Evolutionary conservation across 2,329 filamentous ascomycete genomes (phyloP).

Genomic region (Epichloe bromicola): DNA sequence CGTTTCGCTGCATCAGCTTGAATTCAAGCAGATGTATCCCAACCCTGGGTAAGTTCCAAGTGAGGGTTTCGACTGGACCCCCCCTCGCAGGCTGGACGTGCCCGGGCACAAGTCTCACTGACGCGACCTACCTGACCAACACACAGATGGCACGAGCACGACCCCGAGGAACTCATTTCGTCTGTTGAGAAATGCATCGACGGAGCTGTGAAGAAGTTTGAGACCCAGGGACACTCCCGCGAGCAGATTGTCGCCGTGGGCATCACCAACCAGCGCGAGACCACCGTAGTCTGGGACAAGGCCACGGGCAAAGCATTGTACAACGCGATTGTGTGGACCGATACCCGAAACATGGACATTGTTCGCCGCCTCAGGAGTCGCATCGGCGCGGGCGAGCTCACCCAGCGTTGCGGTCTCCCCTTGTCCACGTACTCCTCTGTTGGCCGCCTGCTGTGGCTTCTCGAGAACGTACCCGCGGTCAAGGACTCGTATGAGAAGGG

Average conservation of each 20-base stretch:
- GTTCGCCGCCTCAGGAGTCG: slow-evolving; percentile 59
- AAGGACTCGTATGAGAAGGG: slow-evolving; percentile 59
- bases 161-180: slow-evolving; percentile 59
- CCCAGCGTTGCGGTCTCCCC: slow-evolving; percentile 58
- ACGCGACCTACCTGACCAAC: slow-evolving; percentile 3
- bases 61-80: no score
- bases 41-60: slow-evolving; percentile 48
- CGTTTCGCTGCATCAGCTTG: slow-evolving; percentile 59
- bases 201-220: slow-evolving; percentile 55
- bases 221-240: slow-evolving; percentile 51
- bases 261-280: slow-evolving; percentile 77
- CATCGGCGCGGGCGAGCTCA: slow-evolving; percentile 53
- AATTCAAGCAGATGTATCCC: slow-evolving; percentile 63
- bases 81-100: slow-evolving; percentile 13
- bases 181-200: slow-evolving; percentile 69
- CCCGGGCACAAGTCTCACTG: not conserved
- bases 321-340: slow-evolving; percentile 77
- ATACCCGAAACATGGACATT: slow-evolving; percentile 60
- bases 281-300: slow-evolving; percentile 67
- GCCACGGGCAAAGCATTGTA: slow-evolving; percentile 64
- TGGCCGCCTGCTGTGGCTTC: slow-evolving; percentile 66
- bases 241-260: slow-evolving; percentile 62
- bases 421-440: slow-evolving; percentile 73
- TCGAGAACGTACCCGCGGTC: slow-evolving; percentile 54
- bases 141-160: slow-evolving; percentile 70